Evolutionary conservation across 768 basidiomycete species (phyloP).

Genomic region (Phallus indusiatus): DNA sequence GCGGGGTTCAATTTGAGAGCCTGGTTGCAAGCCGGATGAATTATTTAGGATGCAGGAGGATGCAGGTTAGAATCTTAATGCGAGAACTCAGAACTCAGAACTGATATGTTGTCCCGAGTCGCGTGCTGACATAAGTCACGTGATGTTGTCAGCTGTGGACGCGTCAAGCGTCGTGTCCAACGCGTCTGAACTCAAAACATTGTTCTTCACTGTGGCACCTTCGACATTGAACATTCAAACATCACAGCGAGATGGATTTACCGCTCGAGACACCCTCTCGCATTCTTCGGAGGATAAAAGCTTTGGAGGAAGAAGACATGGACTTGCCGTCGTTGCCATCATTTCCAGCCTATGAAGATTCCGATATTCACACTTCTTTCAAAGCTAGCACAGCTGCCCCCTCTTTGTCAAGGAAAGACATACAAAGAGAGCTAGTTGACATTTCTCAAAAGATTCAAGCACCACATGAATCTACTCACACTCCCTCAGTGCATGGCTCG

Average conservation of each 20-base stretch:
- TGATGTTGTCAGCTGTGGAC: not conserved
- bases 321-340: conserved; percentile 82
- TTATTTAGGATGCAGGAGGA: too few relatives aligned
- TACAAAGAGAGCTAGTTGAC: conserved; percentile 30
- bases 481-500: conserved; percentile 38
- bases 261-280: conserved; percentile 68
- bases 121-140: not conserved
- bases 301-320: conserved; percentile 42
- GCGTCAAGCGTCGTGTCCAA: not conserved
- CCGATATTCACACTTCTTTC: conserved; percentile 5
- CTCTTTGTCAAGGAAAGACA: not conserved
- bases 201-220: not conserved
- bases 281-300: conserved; percentile 77
- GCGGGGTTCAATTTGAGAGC: too few relatives aligned
- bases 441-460: conserved; percentile 32
- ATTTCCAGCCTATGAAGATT: conserved; percentile 58
- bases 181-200: not conserved
- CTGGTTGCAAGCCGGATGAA: too few relatives aligned
- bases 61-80: too few relatives aligned
- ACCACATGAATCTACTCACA: conserved; percentile 63
- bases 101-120: too few relatives aligned
- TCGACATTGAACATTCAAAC: conserved; percentile 4
- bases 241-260: not conserved
- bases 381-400: not conserved
- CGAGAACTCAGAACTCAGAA: too few relatives aligned